Base-by-base conservation (phyloP, 2,329 filamentous ascomycete genomes). In the Knufia fluminis region DNA sequence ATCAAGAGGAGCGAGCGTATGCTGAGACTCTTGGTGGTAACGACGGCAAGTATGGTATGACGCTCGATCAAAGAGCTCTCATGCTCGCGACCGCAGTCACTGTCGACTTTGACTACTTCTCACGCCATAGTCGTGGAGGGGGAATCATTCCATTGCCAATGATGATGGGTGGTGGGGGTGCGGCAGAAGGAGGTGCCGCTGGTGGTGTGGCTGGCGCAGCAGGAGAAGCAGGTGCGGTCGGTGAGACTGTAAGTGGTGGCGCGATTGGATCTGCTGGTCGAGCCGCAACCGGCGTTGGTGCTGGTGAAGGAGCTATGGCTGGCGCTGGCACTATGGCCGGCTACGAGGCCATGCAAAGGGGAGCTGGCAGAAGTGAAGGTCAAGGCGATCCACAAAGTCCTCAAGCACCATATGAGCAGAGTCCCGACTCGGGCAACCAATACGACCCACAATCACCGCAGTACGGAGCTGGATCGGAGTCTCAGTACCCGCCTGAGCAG, bases 101-200 rank as follows among this genome's bases (percentile, higher is more conserved):
- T 49, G 73, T 83, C 41, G 80, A 83, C 58, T 83, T 82, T 52
- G 80, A 83, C 60, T 83, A 83, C 63, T 83, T 83, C 65, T 82
- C 78, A 51, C 70, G 78, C 1, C 77, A 82, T 54, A 79, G 75
- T 47, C 62, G 67, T 16, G 61, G 66, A 2, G 70, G 70, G 8
- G 65, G 71, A 14, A 61, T 72, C 38, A 68, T 73, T 1, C 70
- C 73, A 33, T 70, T 81, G 60, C 78, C 78, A 0, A 59, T 80
- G 44, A 67, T 77, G 51, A 68, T 64, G 9, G 69, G 64, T 46
- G 67, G 61, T 28, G 63, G 59, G 7, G 66, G 58, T 7, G 66
- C 59, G 12, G 59, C 55, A 3, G 61, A 59, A 38, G 64, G 55
- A 16, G 68, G 61, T 17, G 69, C 62, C 1, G 68, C 62, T 14